Evolutionary conservation across 1,284 basidiomycete genomes (phyloP).

Genomic region (Ceratorhiza oryzae-sativae): DNA sequence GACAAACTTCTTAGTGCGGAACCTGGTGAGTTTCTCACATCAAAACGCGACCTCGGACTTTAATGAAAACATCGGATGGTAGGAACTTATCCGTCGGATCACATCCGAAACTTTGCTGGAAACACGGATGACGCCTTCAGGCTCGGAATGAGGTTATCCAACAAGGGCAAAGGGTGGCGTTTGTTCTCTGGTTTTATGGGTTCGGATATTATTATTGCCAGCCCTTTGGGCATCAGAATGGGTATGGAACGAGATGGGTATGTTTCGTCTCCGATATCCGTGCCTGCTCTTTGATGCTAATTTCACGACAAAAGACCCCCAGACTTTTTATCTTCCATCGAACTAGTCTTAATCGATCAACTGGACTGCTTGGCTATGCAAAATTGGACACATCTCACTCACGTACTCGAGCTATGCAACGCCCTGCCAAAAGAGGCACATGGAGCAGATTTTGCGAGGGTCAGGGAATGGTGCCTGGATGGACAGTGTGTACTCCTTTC

Average conservation of each 20-base stretch:
- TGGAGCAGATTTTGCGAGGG: constrained; percentile 94
- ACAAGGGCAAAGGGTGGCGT: constrained; percentile 77
- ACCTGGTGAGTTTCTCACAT: constrained; percentile 46
- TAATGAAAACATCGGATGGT: constrained; percentile 40
- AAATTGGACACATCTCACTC: constrained; percentile 88
- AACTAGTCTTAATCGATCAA: constrained; percentile 92
- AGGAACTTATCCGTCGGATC: constrained; percentile 86
- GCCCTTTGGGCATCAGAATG: constrained; percentile 90
- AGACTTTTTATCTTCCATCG: constrained; percentile 94
- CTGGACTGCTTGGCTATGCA: constrained; percentile 96
- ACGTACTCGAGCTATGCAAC: constrained; percentile 56
- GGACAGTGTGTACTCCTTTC: constrained; percentile 68
- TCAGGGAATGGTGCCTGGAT: constrained; percentile 98
- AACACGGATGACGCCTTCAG: constrained; percentile 97
- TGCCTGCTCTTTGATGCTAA: constrained; percentile 43
- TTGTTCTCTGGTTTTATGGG: constrained; percentile 90
- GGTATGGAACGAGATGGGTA: constrained; percentile 94
- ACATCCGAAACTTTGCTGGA: constrained; percentile 93
- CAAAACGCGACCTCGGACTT: constrained; percentile 18
- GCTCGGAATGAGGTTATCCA: constrained; percentile 90
- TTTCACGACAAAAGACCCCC: constrained; percentile 61
- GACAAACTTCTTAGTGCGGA: constrained; percentile 84
- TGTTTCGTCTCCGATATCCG: constrained; percentile 47
- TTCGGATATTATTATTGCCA: constrained; percentile 91
- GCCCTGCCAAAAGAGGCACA: constrained; percentile 90